These are phyloP conservation scores for Solanum paucissectum DNA, from an alignment of 257 asterid species.

Conservation along the genomic window DNA sequence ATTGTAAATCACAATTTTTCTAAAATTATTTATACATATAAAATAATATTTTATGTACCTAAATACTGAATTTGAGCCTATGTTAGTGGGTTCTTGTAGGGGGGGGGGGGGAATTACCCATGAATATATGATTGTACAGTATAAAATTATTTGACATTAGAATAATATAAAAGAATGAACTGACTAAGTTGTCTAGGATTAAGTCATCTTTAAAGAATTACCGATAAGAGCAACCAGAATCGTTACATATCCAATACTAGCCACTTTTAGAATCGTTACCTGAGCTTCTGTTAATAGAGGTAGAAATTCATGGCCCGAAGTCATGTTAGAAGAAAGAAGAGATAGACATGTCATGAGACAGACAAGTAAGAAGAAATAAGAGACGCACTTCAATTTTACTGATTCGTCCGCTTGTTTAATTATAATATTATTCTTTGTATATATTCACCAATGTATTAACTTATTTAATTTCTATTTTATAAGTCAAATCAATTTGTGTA, in stretches of 20 bases:
- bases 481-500: neutral
- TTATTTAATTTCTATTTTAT: too few species aligned
- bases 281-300: neutral
- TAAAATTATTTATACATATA: neutral
- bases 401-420: neutral
- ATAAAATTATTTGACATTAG: neutral
- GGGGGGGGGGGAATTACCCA: neutral
- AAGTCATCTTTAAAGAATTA: neutral
- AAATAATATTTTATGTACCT: neutral
- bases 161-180: neutral
- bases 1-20: neutral
- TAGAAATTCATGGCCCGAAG: neutral
- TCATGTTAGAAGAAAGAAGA: too few species aligned
- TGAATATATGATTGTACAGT: neutral
- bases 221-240: neutral
- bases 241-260: neutral
- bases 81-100: neutral
- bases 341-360: too few species aligned
- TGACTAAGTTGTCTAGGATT: neutral
- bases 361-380: too few species aligned
- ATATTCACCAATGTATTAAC: neutral
- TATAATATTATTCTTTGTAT: too few species aligned
- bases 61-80: neutral
- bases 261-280: too few species aligned
- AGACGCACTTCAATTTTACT: too few species aligned